Conservation (phyloP, 2,329 filamentous ascomycete species). For the Magnaporthales sp. region DNA sequence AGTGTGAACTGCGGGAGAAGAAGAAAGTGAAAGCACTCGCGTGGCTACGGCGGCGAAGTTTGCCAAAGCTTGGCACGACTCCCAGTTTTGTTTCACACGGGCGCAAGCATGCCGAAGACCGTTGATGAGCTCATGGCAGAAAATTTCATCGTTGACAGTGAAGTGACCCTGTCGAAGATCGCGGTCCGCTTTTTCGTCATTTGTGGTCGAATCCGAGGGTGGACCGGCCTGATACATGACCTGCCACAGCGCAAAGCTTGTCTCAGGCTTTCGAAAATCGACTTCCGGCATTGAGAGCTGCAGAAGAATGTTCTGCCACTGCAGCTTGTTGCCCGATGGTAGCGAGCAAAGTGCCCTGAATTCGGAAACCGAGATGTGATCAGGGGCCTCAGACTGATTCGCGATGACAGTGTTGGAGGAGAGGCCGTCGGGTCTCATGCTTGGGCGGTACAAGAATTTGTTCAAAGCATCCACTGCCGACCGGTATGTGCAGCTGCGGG, state of each 20-base stretch:
- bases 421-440: not conserved
- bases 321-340: slow-evolving; percentile 35
- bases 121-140: slow-evolving; percentile 23
- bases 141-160: slow-evolving; percentile 22
- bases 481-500: not conserved
- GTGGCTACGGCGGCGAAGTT: slow-evolving; percentile 28
- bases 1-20: slow-evolving; percentile 11
- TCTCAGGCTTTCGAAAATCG: slow-evolving; percentile 40
- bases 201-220: slow-evolving; percentile 8
- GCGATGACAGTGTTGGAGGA: slow-evolving; percentile 43
- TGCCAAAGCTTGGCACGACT: slow-evolving; percentile 23
- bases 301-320: slow-evolving; percentile 47
- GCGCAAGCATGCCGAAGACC: slow-evolving; percentile 21
- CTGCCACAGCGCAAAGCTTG: slow-evolving; percentile 38
- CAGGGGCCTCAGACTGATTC: slow-evolving; percentile 35
- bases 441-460: not conserved
- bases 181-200: slow-evolving; percentile 6
- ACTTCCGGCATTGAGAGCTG: slow-evolving; percentile 39
- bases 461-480: not conserved
- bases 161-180: slow-evolving; percentile 18
- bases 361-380: slow-evolving; percentile 39
- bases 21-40: slow-evolving; percentile 32
- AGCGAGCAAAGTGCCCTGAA: slow-evolving; percentile 42
- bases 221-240: slow-evolving; percentile 36
- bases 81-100: slow-evolving; percentile 39